Evolutionary conservation across 139 green algal genomes (phyloP), one percentile per base, ranked within the genome.

Genomic region (Chlorella sp.): DNA sequence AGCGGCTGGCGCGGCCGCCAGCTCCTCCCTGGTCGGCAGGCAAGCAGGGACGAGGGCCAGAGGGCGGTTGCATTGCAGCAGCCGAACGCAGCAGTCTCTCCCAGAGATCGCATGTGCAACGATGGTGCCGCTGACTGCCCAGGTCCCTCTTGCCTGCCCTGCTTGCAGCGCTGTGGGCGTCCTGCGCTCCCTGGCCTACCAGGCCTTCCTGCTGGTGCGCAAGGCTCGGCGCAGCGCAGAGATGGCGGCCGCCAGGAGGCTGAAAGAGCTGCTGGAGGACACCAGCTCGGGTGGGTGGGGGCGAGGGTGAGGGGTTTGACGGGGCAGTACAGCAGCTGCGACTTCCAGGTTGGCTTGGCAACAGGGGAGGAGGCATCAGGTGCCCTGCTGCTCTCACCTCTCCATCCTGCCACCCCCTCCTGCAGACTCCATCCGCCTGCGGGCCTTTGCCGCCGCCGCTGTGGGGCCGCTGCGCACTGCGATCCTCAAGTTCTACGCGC

Each of bases 401-500:
- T 23, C 2, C 32, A 28, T n/a, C 3, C 18, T 55, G 18, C 68
- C 15, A 36, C 68, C 13, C 51, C 51, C 17, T 20, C 15, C 39
- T 65, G 74, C 90, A n/a, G 82, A 91, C 76, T 91, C 86, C 21
- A 39, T 85, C 55, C 72, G 80, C 30, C 88, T 95, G 15, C 60
- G 71, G 6, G 62, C 60, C 1, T 96, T 95, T 64, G 87, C 60
- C 32, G 60, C 44, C 26, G 56, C 84, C 26, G 68, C 56, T 1
- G 63, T 41, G 62, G 85, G 85, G 3, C 78, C 84, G 0, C 87
- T 96, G 76, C 85, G 88, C 4, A 80, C 88, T 4, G 70, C 88
- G n/a, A 87, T 98, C 80, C 88, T 97, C 36, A 83, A 71, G 28
- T 95, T 95, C 80, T 97, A 94, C 76, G 78, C 63, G 12, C 63